Percentiles rank a stretch among this genome's conserved stretches.
These are phyloP conservation scores for Trypanosoma caninum DNA, from an alignment of 208 protist species.

Conservation along the genomic window DNA sequence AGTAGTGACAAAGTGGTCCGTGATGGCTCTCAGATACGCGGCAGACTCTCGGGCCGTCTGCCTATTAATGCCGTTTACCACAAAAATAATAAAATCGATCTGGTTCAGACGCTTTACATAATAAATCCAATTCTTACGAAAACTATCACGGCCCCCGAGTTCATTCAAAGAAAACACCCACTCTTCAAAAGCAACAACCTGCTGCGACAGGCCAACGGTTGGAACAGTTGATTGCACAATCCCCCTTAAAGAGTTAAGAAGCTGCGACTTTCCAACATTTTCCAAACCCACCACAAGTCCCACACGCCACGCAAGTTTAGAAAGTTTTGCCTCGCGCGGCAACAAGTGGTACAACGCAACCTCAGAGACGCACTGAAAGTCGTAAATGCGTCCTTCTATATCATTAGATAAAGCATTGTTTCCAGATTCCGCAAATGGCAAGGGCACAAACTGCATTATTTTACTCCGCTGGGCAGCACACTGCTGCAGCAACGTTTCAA, in stretches of 20 bases:
- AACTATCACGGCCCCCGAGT: slow-evolving; percentile 82
- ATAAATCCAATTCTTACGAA: slow-evolving; percentile 76
- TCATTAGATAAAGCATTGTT: background rate
- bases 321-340: slow-evolving; percentile 57
- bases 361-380: slow-evolving; percentile 51
- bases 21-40: slow-evolving; percentile 60
- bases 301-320: slow-evolving; percentile 50
- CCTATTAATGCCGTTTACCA: slow-evolving; percentile 59
- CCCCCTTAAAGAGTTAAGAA: slow-evolving; percentile 72
- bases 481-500: slow-evolving; percentile 34
- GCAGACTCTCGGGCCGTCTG: slow-evolving; percentile 37
- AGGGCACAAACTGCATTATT: background rate
- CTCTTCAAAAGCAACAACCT: slow-evolving; percentile 73
- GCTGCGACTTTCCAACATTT: slow-evolving; percentile 81
- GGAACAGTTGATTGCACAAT: slow-evolving; percentile 59
- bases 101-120: slow-evolving; percentile 57
- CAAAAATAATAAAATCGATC: slow-evolving; percentile 80
- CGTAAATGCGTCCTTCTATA: slow-evolving; percentile 25
- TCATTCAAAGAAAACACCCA: slow-evolving; percentile 82
- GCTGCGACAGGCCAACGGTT: slow-evolving; percentile 70
- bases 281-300: slow-evolving; percentile 74
- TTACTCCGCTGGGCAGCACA: background rate
- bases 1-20: slow-evolving; percentile 35
- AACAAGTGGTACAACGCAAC: slow-evolving; percentile 71
- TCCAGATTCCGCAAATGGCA: background rate